Evolutionary conservation across 2,329 filamentous ascomycete genomes (phyloP).

Genomic region (Fusarium coffeatum): DNA sequence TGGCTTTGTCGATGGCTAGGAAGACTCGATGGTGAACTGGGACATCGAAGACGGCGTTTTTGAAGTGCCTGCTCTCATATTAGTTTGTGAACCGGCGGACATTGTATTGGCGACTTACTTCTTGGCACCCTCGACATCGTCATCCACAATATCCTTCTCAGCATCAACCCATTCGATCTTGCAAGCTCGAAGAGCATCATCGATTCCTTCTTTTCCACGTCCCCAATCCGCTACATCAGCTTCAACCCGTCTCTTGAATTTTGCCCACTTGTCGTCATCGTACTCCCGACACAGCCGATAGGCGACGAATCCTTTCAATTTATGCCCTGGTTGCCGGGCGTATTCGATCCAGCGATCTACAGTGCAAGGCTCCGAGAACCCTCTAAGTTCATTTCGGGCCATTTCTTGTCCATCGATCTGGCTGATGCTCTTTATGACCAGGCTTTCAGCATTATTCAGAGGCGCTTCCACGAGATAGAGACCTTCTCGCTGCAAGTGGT

Average conservation of each 20-base stretch:
- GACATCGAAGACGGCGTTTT: neutral
- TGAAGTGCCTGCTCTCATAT: conserved; percentile 15
- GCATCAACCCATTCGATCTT: conserved; percentile 44
- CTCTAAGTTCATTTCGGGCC: conserved; percentile 32
- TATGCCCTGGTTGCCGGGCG: neutral
- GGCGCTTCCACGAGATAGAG: neutral
- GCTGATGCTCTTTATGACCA: neutral
- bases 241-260: conserved; percentile 44
- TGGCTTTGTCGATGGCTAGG: conserved; percentile 41
- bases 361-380: neutral
- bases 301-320: conserved; percentile 14
- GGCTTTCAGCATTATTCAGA: conserved; percentile 3
- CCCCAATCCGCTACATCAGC: conserved; percentile 46
- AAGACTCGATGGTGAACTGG: conserved; percentile 11
- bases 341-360: conserved; percentile 28
- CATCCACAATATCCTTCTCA: conserved; percentile 24
- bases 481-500: neutral
- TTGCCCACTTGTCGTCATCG: conserved; percentile 40
- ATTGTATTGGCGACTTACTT: conserved; percentile 14
- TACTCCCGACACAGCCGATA: conserved; percentile 41
- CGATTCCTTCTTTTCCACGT: neutral
- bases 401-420: conserved; percentile 24
- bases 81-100: neutral
- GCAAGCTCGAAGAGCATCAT: conserved; percentile 26
- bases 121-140: conserved; percentile 38